A percentile compares a stretch with the other conserved stretches of the same genome.
These are phyloP conservation scores for Colletotrichum coccodes DNA, from an alignment of 2,329 filamentous ascomycete species.

Conservation along the genomic window DNA sequence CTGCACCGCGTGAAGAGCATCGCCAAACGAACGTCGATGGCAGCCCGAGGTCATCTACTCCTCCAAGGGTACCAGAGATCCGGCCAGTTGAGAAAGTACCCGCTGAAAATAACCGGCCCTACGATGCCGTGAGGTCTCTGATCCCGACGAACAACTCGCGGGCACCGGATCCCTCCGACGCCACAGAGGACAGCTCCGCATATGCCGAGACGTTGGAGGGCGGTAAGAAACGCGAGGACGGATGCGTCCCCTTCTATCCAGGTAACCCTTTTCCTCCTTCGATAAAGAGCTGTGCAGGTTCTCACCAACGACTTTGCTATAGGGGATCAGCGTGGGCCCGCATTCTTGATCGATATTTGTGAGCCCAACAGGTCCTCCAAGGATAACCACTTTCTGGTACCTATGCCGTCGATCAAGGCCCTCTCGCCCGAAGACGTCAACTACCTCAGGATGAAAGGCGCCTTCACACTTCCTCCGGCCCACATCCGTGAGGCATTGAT, in stretches of 20 bases:
- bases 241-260: constrained; percentile 21
- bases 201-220: constrained; percentile 20
- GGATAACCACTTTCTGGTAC: constrained; percentile 24
- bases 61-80: neutral
- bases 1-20: constrained; percentile 9
- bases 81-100: neutral
- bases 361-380: constrained; percentile 20
- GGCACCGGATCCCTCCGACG: constrained; percentile 15
- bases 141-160: neutral
- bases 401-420: constrained; percentile 23
- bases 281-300: neutral
- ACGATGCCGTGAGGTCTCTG: constrained; percentile 20
- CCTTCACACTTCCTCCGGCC: constrained; percentile 31
- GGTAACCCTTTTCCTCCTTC: neutral
- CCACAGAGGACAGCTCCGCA: constrained; percentile 26
- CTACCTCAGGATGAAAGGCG: constrained; percentile 31
- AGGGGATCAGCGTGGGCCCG: constrained; percentile 20
- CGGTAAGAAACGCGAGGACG: constrained; percentile 11
- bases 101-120: neutral
- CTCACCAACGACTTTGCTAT: neutral
- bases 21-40: neutral
- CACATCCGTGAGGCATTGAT: constrained; percentile 33
- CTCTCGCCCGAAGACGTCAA: constrained; percentile 22
- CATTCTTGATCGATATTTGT: constrained; percentile 22
- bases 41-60: neutral